Percentiles rank a stretch among this genome's conserved stretches.
Conservation (phyloP, 208 protist species). For the Trypanosomatidae sp. region DNA sequence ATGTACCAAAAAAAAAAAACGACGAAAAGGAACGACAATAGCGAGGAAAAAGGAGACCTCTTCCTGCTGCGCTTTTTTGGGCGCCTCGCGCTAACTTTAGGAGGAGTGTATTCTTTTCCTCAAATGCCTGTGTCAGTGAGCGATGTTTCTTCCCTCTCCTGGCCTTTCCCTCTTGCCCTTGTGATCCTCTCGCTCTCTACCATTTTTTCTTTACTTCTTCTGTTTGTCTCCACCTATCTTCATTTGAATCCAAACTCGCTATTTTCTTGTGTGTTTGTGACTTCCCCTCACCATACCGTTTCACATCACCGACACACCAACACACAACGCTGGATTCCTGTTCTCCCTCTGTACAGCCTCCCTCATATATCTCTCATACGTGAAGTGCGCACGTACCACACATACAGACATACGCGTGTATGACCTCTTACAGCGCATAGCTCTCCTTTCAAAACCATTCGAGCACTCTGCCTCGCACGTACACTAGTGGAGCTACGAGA, state of each 20-base stretch:
- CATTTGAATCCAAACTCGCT: neutral
- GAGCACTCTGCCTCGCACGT: slow-evolving; percentile 5
- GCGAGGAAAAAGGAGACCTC: neutral
- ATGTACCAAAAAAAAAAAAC: neutral
- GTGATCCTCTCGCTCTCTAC: neutral
- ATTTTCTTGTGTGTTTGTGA: neutral
- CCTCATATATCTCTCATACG: slow-evolving; percentile 1
- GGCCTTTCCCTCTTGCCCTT: neutral
- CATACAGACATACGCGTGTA: slow-evolving; percentile 2
- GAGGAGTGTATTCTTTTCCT: neutral
- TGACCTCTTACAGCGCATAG: neutral
- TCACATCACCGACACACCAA: neutral
- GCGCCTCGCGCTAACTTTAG: neutral
- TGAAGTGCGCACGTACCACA: slow-evolving; percentile 1
- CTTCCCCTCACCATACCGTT: neutral
- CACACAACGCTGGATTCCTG: neutral
- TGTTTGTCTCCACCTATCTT: neutral
- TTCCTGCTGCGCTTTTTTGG: too few species aligned
- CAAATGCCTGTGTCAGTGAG: too few species aligned
- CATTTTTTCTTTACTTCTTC: slow-evolving; percentile 3
- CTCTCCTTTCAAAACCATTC: neutral
- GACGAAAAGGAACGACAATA: neutral
- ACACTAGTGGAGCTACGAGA: neutral
- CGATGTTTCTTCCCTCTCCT: neutral
- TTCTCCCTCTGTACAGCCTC: neutral